A percentile compares a stretch with the other conserved stretches of the same genome.
Conservation (phyloP, 352 stramenopile species). For the Pythium periplocum region DNA sequence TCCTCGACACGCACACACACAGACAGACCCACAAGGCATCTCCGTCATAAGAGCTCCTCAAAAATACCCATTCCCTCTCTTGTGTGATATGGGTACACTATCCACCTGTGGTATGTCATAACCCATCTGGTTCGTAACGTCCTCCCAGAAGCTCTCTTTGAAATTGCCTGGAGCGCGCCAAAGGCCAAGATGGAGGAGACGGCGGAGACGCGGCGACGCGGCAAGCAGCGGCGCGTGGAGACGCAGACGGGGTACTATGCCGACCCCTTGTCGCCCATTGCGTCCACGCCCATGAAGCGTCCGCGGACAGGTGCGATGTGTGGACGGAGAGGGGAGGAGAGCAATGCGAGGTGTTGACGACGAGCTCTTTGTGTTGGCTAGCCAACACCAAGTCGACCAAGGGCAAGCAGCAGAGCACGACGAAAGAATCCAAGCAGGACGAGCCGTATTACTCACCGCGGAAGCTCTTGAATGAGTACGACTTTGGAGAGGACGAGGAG, state of each 20-base stretch:
- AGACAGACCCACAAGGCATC: no score
- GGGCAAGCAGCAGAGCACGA: conserved; percentile 24
- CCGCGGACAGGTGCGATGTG: conserved; percentile 46
- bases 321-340: neutral
- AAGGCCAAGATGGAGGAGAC: conserved; percentile 10
- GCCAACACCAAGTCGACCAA: conserved; percentile 49
- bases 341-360: no score
- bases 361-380: conserved; percentile 5
- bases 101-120: no score
- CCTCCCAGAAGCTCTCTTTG: no score
- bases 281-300: conserved; percentile 79
- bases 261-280: conserved; percentile 75
- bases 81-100: no score
- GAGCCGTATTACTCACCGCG: conserved; percentile 51
- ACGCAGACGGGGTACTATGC: conserved; percentile 54
- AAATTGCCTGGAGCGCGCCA: neutral
- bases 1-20: no score
- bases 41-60: no score
- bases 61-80: no score
- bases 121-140: no score
- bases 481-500: conserved; percentile 16
- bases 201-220: conserved; percentile 1
- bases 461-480: conserved; percentile 58
- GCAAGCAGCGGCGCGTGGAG: conserved; percentile 15
- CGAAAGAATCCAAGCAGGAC: conserved; percentile 24